These are phyloP conservation scores for Mycena rosella DNA, from an alignment of 768 basidiomycete species.

Conservation along the genomic window DNA sequence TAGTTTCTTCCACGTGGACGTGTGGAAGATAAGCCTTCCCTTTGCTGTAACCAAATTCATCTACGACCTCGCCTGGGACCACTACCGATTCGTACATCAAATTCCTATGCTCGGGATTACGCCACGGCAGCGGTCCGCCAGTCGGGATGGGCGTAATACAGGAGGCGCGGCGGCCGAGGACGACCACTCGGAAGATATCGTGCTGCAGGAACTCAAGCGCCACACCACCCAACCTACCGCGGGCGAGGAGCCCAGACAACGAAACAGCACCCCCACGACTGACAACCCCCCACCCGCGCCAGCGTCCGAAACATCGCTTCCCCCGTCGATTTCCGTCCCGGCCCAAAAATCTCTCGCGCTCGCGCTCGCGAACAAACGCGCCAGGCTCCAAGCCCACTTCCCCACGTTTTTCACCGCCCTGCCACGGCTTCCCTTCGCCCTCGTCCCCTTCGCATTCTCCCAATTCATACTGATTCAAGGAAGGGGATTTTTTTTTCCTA, in stretches of 20 bases:
- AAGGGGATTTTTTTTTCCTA: too few relatives aligned
- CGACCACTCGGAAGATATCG: constrained; percentile 23
- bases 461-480: constrained; percentile 96
- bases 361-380: constrained; percentile 28
- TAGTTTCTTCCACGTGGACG: constrained; percentile 81
- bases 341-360: constrained; percentile 18
- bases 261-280: background rate
- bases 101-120: constrained; percentile 40
- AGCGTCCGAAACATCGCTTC: background rate
- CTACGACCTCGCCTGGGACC: constrained; percentile 74
- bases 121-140: constrained; percentile 37
- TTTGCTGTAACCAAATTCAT: constrained; percentile 80
- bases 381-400: constrained; percentile 56
- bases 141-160: constrained; percentile 23
- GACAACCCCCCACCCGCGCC: background rate
- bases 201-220: constrained; percentile 30
- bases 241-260: background rate
- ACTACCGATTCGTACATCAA: constrained; percentile 56
- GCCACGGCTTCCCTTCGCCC: constrained; percentile 80
- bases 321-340: background rate
- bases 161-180: constrained; percentile 27
- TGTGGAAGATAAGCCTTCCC: constrained; percentile 88
- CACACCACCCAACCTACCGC: constrained; percentile 10
- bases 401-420: constrained; percentile 79
- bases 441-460: constrained; percentile 92